Percentiles rank a stretch among this genome's conserved stretches.
phyloP scores from a whole-genome alignment of 192 early-diverging fungal species.

The Paraglomus brasilianum region DNA sequence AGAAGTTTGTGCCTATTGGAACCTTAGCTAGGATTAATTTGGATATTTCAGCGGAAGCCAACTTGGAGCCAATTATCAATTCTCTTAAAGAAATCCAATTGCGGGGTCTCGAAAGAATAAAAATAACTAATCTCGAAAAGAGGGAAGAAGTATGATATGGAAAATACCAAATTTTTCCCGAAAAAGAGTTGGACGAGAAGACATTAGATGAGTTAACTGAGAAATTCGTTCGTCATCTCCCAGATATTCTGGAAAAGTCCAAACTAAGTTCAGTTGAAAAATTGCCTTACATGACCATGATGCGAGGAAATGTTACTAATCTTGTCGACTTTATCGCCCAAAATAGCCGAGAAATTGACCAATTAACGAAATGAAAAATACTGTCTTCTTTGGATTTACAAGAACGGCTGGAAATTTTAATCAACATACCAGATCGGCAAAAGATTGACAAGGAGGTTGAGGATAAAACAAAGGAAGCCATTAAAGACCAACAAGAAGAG shows the following conservation, averaged over 20 bases:
- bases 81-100: slow-evolving; percentile 13
- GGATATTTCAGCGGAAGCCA: slow-evolving; percentile 5
- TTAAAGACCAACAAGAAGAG: slow-evolving; percentile 17
- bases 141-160: not conserved
- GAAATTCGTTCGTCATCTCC: slow-evolving; percentile 23
- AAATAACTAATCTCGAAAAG: slow-evolving; percentile 18
- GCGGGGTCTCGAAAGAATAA: slow-evolving; percentile 10
- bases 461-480: slow-evolving; percentile 3
- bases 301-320: slow-evolving; percentile 9
- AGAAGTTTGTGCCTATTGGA: slow-evolving; percentile 11
- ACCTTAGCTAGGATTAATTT: slow-evolving; percentile 22
- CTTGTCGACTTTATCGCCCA: slow-evolving; percentile 22
- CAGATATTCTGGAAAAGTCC: slow-evolving; percentile 12
- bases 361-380: slow-evolving; percentile 22
- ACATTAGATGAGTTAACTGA: slow-evolving; percentile 11
- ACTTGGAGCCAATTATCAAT: slow-evolving; percentile 1
- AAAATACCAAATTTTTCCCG: slow-evolving; percentile 5
- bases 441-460: slow-evolving; percentile 26
- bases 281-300: slow-evolving; percentile 13
- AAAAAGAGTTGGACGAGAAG: slow-evolving; percentile 10
- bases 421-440: slow-evolving; percentile 18
- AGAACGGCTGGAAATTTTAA: slow-evolving; percentile 25
- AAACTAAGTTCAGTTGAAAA: slow-evolving; percentile 19
- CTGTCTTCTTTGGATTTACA: slow-evolving; percentile 13
- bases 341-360: slow-evolving; percentile 25